Evolutionary conservation across 495 filamentous ascomycete species (phyloP).

Genomic region (Penicillium samsonianum): DNA sequence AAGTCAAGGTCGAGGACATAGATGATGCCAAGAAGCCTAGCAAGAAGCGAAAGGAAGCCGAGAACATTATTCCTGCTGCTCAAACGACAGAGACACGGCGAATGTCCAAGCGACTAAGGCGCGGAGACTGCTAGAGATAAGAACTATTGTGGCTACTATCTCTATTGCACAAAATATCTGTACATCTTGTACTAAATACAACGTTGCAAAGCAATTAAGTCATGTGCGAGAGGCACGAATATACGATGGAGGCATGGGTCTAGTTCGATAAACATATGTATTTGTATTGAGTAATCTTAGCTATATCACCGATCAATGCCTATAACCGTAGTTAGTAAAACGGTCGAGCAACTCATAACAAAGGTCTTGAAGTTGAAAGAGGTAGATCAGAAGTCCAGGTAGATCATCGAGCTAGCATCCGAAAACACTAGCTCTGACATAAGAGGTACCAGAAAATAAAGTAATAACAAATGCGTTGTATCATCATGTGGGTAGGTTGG

Average conservation of each 20-base stretch:
- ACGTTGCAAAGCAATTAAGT: neutral
- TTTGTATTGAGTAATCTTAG: neutral
- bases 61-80: slow-evolving; percentile 26
- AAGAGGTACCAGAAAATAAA: slow-evolving; percentile 67
- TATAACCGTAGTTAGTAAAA: slow-evolving; percentile 29
- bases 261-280: neutral
- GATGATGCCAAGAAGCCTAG: slow-evolving; percentile 16
- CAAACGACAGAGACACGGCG: slow-evolving; percentile 39
- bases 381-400: slow-evolving; percentile 59
- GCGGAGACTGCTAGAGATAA: slow-evolving; percentile 1
- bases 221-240: neutral
- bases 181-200: neutral
- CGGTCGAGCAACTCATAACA: slow-evolving; percentile 17
- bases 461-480: slow-evolving; percentile 38
- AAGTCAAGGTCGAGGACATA: slow-evolving; percentile 27
- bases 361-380: slow-evolving; percentile 13
- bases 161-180: neutral
- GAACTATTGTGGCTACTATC: neutral
- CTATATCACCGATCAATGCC: neutral
- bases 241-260: neutral
- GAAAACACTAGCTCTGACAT: slow-evolving; percentile 53
- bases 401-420: slow-evolving; percentile 57
- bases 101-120: slow-evolving; percentile 41
- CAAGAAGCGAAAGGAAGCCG: slow-evolving; percentile 25
- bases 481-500: slow-evolving; percentile 46